Base-by-base conservation (phyloP, 192 early-diverging fungal genomes). In the Podila minutissima region DNA sequence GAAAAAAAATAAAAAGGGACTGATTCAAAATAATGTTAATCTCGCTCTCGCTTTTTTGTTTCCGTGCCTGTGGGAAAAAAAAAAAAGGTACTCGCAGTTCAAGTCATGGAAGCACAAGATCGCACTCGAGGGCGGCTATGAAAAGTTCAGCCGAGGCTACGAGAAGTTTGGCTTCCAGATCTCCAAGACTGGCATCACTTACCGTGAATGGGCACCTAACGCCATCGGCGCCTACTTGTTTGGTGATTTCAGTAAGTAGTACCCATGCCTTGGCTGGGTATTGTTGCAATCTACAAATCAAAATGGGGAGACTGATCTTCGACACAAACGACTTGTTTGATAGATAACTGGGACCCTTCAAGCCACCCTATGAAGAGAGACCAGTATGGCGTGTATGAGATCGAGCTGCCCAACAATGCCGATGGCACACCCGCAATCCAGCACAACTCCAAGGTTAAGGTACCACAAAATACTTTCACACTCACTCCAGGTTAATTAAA, bases 201-300 rank as follows among this genome's bases (percentile, higher is more conserved):
- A 97, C 83, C 88, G 95, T 22, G 97, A 99, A 83, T 99, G 97
- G 97, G 97, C 97, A 17, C 97, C 97, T 4, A 92, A 91, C 62
- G 97, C 93, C 20, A 78, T 66, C 13, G 84, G 83, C 38, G 97
- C 96, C n/a, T 92, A 85, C 66, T 88, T 99, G 31, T 88, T 98
- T 71, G 97, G 97, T 37, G 97, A 98, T 62, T 99, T 99, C 85
- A 99, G 94, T 95, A 85, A 78, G 89, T 87, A 5, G 15, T 31
- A 37, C 4, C n/a, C 35, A 31, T 28, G 48, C 22, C 13, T 19
- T 0, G 28, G 11, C 8, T 19, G 3, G 15, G 8, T 12, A 46
- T 17, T 46, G 15, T 46, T 46, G 41, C 13, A 2, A 46, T 46
- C 13, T 46, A 13, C 12, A 8, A 15, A 46, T 2, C 13, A 46